A percentile compares a stretch with the other conserved stretches of the same genome.
Evolutionary conservation across 176 grass and related monocot species (phyloP).

Genomic region (Panicum miliaceum): DNA sequence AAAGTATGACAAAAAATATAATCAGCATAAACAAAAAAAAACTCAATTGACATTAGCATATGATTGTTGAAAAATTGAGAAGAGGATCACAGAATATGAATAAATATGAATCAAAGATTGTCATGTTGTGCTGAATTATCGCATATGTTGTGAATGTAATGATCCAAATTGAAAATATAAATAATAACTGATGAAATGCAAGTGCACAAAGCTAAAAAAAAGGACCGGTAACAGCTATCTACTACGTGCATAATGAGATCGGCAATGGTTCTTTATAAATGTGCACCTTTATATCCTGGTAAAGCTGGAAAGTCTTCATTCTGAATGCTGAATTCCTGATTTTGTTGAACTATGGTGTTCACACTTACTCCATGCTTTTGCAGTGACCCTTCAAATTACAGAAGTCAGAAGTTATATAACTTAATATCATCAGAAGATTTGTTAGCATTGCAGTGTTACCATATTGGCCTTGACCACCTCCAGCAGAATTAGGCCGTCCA

Average conservation of each 20-base stretch:
- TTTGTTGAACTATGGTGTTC: conserved; percentile 85
- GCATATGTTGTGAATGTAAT: conserved; percentile 2
- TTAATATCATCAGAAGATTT: conserved; percentile 12
- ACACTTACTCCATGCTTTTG: conserved; percentile 80
- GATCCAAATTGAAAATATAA: not conserved
- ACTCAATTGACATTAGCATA: conserved; percentile 15
- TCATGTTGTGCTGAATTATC: not conserved
- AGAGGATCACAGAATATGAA: conserved; percentile 14
- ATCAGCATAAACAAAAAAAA: conserved; percentile 15
- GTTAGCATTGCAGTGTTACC: conserved; percentile 62
- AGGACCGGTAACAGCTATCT: conserved; percentile 8
- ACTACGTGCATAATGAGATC: conserved; percentile 19
- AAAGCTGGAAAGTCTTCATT: conserved; percentile 98
- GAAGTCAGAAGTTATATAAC: conserved; percentile 9
- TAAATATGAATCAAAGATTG: conserved; percentile 1
- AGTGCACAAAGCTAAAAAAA: conserved; percentile 16
- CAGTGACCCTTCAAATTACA: conserved; percentile 68
- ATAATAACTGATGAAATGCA: conserved; percentile 9
- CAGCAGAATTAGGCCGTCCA: conserved; percentile 80
- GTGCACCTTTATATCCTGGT: conserved; percentile 88
- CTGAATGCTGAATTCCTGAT: conserved; percentile 93
- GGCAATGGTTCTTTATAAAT: not conserved
- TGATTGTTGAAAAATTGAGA: not conserved
- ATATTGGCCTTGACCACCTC: conserved; percentile 82
- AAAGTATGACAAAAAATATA: not conserved